phyloP scores from a whole-genome alignment of 768 basidiomycete genomes.

The Termitomyces sp. region DNA sequence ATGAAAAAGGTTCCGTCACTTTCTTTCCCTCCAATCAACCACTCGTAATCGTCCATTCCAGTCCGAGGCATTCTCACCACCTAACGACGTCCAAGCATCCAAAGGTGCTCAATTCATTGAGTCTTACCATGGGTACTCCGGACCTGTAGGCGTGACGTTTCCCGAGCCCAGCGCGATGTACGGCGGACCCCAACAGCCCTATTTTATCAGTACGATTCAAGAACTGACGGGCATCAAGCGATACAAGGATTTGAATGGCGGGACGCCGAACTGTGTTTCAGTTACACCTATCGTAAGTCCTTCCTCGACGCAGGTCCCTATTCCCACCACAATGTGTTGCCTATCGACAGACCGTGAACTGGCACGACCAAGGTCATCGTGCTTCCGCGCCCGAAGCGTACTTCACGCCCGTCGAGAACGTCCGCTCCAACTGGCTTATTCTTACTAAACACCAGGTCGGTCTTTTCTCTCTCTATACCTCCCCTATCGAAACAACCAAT shows the following conservation, averaged over 20 bases:
- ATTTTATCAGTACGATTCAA: slow-evolving; percentile 42
- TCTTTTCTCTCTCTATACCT: not conserved
- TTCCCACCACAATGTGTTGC: no score
- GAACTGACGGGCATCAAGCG: slow-evolving; percentile 42
- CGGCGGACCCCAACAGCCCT: slow-evolving; percentile 46
- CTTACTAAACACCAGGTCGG: slow-evolving; percentile 33
- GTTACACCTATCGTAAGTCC: slow-evolving; percentile 43
- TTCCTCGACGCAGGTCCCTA: no score
- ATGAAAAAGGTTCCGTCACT: slow-evolving; percentile 37
- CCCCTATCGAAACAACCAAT: not conserved
- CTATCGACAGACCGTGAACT: slow-evolving; percentile 34
- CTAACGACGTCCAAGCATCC: slow-evolving; percentile 35
- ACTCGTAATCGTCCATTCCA: slow-evolving; percentile 6
- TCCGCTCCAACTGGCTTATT: slow-evolving; percentile 43
- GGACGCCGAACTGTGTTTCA: slow-evolving; percentile 48
- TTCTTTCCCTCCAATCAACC: not conserved
- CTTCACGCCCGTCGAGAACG: slow-evolving; percentile 43
- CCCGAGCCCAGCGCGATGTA: slow-evolving; percentile 42
- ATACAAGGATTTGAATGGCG: slow-evolving; percentile 47
- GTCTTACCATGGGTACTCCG: slow-evolving; percentile 44
- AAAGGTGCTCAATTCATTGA: slow-evolving; percentile 42
- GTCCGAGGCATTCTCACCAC: slow-evolving; percentile 44
- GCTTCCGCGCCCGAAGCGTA: slow-evolving; percentile 52
- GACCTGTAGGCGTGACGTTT: slow-evolving; percentile 50
- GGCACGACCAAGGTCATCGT: slow-evolving; percentile 43